These are phyloP conservation scores for Daedaleopsis sinensis DNA, from an alignment of 768 basidiomycete species.

Conservation along the genomic window DNA sequence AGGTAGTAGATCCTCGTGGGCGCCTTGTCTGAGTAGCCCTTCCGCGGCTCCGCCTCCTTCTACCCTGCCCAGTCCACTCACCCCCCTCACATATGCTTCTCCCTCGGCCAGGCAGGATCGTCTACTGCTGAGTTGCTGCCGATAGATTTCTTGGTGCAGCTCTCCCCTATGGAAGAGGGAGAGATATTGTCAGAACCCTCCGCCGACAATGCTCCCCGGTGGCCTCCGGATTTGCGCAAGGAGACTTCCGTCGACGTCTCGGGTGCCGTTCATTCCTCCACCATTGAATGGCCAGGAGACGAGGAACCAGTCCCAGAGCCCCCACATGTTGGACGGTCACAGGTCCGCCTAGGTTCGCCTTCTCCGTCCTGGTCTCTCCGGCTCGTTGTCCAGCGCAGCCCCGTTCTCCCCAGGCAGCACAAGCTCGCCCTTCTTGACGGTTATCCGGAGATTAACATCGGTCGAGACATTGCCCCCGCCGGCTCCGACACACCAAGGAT, in stretches of 20 bases:
- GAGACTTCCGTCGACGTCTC: neutral
- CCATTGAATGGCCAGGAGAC: slow-evolving; percentile 64
- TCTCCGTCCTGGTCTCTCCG: slow-evolving; percentile 34
- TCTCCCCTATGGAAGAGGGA: slow-evolving; percentile 13
- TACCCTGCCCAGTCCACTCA: neutral
- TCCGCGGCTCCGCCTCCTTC: too few species aligned
- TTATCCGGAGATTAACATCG: slow-evolving; percentile 70
- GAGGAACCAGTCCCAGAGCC: slow-evolving; percentile 1
- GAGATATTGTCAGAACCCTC: slow-evolving; percentile 1
- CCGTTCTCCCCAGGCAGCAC: slow-evolving; percentile 52
- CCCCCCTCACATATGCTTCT: neutral
- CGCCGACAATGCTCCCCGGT: neutral
- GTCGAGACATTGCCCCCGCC: slow-evolving; percentile 61
- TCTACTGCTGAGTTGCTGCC: neutral
- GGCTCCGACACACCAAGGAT: slow-evolving; percentile 62
- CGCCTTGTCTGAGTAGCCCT: slow-evolving; percentile 4
- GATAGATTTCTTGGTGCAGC: neutral
- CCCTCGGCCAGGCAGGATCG: neutral
- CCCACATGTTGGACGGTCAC: neutral
- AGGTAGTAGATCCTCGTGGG: slow-evolving; percentile 13
- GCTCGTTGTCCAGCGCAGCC: slow-evolving; percentile 39
- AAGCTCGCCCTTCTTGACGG: slow-evolving; percentile 65
- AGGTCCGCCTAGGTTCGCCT: neutral
- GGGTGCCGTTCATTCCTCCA: slow-evolving; percentile 46
- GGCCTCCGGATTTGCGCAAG: neutral